Evolutionary conservation across 805 yeast species (phyloP), one percentile per base, ranked within the genome.

Genomic region (Ogataea henricii): DNA sequence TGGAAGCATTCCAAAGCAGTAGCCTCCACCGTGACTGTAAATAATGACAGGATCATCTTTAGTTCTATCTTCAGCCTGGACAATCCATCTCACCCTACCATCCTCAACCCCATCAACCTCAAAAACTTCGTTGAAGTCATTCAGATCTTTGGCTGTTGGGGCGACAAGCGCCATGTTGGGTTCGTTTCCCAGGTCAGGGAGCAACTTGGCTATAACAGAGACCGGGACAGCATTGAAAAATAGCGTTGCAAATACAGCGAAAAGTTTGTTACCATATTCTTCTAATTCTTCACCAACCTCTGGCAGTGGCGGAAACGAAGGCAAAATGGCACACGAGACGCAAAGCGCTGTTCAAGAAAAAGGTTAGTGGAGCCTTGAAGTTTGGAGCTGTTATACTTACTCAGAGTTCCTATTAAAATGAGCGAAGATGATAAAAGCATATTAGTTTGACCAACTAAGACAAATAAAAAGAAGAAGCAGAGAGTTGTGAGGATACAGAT

Each of bases 21-120:
- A 41, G 2, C 45, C 45, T 16, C 45, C 45, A 13, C 45, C 45
- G 22, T 41, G 45, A 10, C 22, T 6, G 23, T 32, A 41, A 16
- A 41, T 4, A 3, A 41, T 12, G n/a, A 41, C 45, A 13, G 45
- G 45, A 17, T 41, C 45, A 41, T 23, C 38, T 16, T 3, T 4
- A 6, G 22, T 21, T 13, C 45, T 10, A 10, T 33, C 30, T 16
- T 32, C 38, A 9, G 45, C 45, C 22, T 41, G 32, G 2, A 17
- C 32, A 22, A 41, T 5, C 45, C 45, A 41, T 12, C 37, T 20
- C 2, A 22, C 39, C 2, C 18, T 13, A 5, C 69, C 70, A 20
- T 26, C 67, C 49, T 46, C 66, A 6, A 73, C 7, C 9, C 43
- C 43, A 3, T 40, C 35, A 16, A 40, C 43, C 16, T 40, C 43